Base-by-base conservation (phyloP, 768 basidiomycete species). In the Rhodotorula toruloides region DNA sequence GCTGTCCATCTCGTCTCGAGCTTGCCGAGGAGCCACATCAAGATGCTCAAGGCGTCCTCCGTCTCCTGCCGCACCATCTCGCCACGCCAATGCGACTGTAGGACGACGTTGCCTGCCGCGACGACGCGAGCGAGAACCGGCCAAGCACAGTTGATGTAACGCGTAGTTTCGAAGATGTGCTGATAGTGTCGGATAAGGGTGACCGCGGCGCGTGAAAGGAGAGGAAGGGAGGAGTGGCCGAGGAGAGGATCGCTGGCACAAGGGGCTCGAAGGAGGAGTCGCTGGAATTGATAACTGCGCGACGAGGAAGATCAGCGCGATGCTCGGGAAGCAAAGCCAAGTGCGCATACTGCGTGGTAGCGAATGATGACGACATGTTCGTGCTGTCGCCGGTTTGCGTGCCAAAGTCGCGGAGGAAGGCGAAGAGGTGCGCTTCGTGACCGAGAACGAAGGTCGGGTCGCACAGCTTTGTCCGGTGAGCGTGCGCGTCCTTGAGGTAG, bases 121-220 rank as follows among this genome's bases (percentile, higher is more conserved):
- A 49, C 58, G 48, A 50, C 36, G 16, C 58, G 58, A 16, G 47
- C 47, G 37, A 59, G 47, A 39, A 59, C 58, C 19, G 48, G n/a
- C 58, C 58, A 59, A 22, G 40, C 55, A 22, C 43, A 44, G 43
- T 56, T 56, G 48, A 50, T 48, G 47, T 39, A 29, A 3, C 58
- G 48, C 21, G 47, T 47, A 5, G 37, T 32, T 47, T n/a, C 34
- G 58, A 59, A 49, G 17, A 49, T 16, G 17, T 9, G 21, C 22
- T 40, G 32, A 29, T 59, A 59, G 37, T 49, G 37, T 7, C 4
- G 14, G 37, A 59, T 19, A 29, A 59, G 36, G 16, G 37, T 36
- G 4, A 16, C 32, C n/a, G 58, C 58, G 5, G 58, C 49, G 17
- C 58, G 58, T 4, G 48, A n/a, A 14, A 59, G 47, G 48, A 59